Conservation (phyloP, 108 stramenopile genomes). For the Cyclostephanos invisitatus region DNA sequence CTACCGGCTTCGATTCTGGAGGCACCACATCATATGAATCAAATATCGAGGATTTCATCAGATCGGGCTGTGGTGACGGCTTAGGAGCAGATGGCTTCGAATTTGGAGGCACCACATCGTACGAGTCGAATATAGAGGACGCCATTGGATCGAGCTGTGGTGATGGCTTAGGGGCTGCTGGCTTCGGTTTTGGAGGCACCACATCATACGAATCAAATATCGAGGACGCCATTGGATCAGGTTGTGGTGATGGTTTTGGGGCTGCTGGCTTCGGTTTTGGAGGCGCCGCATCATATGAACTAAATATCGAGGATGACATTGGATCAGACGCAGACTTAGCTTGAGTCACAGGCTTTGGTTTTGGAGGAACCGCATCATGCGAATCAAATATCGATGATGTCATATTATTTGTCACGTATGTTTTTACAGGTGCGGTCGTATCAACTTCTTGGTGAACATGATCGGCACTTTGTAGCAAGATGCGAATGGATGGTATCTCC, state of each 20-base stretch:
- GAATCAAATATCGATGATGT: slow-evolving; percentile 29
- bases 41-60: slow-evolving; percentile 55
- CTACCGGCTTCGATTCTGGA: slow-evolving; percentile 15
- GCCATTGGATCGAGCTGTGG: slow-evolving; percentile 29
- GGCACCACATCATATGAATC: slow-evolving; percentile 50
- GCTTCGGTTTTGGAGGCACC: slow-evolving; percentile 31
- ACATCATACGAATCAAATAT: slow-evolving; percentile 66
- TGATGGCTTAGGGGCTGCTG: slow-evolving; percentile 15
- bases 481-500: slow-evolving; percentile 60
- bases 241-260: slow-evolving; percentile 3
- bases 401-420: not conserved
- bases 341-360: slow-evolving; percentile 22
- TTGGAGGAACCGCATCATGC: slow-evolving; percentile 36
- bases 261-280: slow-evolving; percentile 23
- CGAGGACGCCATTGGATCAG: slow-evolving; percentile 46
- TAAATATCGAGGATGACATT: slow-evolving; percentile 57
- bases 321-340: not conserved
- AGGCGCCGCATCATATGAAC: slow-evolving; percentile 47
- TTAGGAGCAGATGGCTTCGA: slow-evolving; percentile 12
- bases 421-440: not conserved
- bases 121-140: slow-evolving; percentile 67
- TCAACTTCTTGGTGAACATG: slow-evolving; percentile 32
- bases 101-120: slow-evolving; percentile 41
- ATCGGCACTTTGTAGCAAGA: slow-evolving; percentile 39
- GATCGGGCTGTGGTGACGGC: slow-evolving; percentile 3